These are phyloP conservation scores for Irpex sp. DNA, from an alignment of 1,284 basidiomycete genomes.

Conservation along the genomic window DNA sequence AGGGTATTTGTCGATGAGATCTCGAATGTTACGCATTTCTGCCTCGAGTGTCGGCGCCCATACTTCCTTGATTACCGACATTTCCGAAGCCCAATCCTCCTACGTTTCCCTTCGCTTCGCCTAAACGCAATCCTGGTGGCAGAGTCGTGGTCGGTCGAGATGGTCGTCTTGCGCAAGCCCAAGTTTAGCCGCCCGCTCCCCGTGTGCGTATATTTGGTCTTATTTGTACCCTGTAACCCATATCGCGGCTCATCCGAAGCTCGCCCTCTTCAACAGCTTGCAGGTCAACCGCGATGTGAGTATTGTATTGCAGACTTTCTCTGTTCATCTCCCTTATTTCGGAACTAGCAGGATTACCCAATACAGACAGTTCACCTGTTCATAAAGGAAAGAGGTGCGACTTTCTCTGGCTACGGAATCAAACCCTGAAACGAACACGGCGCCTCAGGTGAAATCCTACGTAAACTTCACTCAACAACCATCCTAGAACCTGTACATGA, in stretches of 20 bases:
- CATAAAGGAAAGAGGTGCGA: too few relatives aligned
- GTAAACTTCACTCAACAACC: background rate
- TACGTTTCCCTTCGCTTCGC: background rate
- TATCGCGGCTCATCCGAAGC: background rate
- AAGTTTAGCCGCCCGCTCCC: background rate
- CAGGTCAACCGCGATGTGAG: background rate
- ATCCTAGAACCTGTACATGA: background rate
- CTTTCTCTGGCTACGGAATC: too few relatives aligned
- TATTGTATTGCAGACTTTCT: background rate
- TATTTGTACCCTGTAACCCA: background rate
- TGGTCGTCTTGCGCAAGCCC: background rate
- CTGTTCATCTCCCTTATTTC: background rate
- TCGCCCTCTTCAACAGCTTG: background rate
- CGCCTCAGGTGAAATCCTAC: background rate
- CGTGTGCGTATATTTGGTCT: background rate
- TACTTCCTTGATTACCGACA: constrained; percentile 86
- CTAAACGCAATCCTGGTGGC: background rate
- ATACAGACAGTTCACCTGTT: background rate
- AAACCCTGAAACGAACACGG: background rate
- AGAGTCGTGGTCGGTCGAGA: background rate
- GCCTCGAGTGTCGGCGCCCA: constrained; percentile 92
- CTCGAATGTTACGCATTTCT: constrained; percentile 88
- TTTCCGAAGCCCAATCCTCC: constrained; percentile 8
- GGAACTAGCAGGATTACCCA: background rate
- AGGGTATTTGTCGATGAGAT: constrained; percentile 87